Evolutionary conservation across 768 basidiomycete genomes (phyloP).

Genomic region (Tylopilus rubrobrunneus): DNA sequence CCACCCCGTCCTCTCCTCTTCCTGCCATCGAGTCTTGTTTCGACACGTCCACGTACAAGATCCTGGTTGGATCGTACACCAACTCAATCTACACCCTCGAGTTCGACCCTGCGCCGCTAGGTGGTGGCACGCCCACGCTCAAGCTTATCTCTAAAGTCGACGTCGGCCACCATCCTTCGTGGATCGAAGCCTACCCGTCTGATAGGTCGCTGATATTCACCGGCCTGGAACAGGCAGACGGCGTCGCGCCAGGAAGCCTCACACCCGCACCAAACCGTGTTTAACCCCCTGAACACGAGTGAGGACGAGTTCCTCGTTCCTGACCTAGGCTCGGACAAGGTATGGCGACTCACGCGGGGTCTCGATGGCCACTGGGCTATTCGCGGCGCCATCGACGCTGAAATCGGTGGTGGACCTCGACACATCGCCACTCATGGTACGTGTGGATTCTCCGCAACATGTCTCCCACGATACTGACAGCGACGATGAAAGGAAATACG

Average conservation of each 20-base stretch:
- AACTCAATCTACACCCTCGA: constrained; percentile 56
- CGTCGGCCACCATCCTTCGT: constrained; percentile 68
- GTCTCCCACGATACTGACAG: not conserved
- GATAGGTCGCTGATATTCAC: constrained; percentile 60
- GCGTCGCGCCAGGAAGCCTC: constrained; percentile 65
- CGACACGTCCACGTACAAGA: constrained; percentile 29
- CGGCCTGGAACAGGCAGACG: constrained; percentile 64
- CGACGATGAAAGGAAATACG: constrained; percentile 42
- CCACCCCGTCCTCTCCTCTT: not conserved
- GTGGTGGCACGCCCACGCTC: constrained; percentile 49
- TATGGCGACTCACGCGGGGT: constrained; percentile 51
- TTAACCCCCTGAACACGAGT: constrained; percentile 38
- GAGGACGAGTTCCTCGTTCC: constrained; percentile 63
- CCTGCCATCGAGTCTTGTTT: not conserved
- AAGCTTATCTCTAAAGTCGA: constrained; percentile 40
- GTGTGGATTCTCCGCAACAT: constrained; percentile 14
- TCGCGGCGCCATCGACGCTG: constrained; percentile 44
- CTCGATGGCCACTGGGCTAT: constrained; percentile 45
- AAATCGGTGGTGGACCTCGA: constrained; percentile 64
- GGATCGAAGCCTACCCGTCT: constrained; percentile 62
- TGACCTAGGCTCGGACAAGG: constrained; percentile 71
- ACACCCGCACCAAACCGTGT: constrained; percentile 73
- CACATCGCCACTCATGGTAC: constrained; percentile 63
- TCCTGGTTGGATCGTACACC: constrained; percentile 65
- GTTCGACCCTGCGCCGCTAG: constrained; percentile 57